phyloP scores from a whole-genome alignment of 2,329 filamentous ascomycete species.

The Ascochyta koolunga region DNA sequence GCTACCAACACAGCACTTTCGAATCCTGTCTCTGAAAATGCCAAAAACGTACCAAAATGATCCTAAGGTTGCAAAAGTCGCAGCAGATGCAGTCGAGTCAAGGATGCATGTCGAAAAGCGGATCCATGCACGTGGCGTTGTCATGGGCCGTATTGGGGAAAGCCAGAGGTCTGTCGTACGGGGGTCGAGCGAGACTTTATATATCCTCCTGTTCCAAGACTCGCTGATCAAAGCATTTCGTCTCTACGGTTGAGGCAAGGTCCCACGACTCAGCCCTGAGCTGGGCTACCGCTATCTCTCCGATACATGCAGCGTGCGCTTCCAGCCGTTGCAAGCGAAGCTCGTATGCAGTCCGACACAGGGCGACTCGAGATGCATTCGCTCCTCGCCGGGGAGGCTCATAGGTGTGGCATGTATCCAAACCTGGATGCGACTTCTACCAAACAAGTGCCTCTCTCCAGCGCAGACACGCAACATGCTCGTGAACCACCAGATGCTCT shows the following conservation, averaged over 20 bases:
- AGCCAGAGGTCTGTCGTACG: conserved; percentile 28
- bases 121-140: conserved; percentile 32
- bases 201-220: conserved; percentile 32
- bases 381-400: neutral
- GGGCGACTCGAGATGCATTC: conserved; percentile 2
- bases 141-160: conserved; percentile 34
- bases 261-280: conserved; percentile 11
- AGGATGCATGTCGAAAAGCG: conserved; percentile 13
- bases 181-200: conserved; percentile 32
- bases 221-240: conserved; percentile 32
- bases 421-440: neutral
- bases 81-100: conserved; percentile 1
- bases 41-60: neutral
- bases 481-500: neutral
- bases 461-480: conserved; percentile 3
- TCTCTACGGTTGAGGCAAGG: conserved; percentile 15
- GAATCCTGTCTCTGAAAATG: neutral
- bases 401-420: neutral
- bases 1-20: conserved; percentile 6
- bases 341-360: conserved; percentile 5
- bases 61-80: neutral
- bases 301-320: conserved; percentile 7
- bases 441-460: neutral
- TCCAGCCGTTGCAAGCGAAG: neutral
- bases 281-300: conserved; percentile 20